Percentiles rank a stretch among this genome's conserved stretches.
Conservation (phyloP, 2,329 filamentous ascomycete species). For the Colletotrichum gigasporum region DNA sequence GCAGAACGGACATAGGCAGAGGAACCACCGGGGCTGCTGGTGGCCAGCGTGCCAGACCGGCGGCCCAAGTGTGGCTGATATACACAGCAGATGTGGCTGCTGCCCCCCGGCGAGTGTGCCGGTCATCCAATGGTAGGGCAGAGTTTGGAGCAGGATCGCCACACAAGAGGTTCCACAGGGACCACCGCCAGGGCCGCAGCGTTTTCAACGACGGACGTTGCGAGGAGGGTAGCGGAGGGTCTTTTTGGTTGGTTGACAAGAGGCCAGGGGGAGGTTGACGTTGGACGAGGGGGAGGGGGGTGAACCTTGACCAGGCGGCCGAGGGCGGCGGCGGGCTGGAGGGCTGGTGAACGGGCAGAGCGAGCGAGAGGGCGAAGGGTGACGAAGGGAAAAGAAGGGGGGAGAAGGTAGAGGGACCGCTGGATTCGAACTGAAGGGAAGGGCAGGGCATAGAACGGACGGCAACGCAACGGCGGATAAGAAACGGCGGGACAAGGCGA, state of each 20-base stretch:
- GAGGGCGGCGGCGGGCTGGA: not conserved
- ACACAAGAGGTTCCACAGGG: constrained; percentile 24
- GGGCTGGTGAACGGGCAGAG: not conserved
- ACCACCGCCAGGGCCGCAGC: constrained; percentile 25
- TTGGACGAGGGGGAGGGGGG: not conserved
- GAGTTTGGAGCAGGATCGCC: constrained; percentile 5
- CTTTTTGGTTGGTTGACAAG: constrained; percentile 18
- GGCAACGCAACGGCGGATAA: constrained; percentile 2
- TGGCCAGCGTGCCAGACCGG: constrained; percentile 1
- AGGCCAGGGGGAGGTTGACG: not conserved
- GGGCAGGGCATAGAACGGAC: constrained; percentile 10
- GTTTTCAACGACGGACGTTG: constrained; percentile 26
- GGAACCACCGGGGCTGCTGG: constrained; percentile 10
- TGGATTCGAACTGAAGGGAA: not conserved
- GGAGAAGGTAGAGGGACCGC: not conserved
- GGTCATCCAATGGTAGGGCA: constrained; percentile 20
- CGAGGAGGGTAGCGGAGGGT: constrained; percentile 20
- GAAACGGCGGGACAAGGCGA: not conserved
- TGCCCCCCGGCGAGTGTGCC: constrained; percentile 10
- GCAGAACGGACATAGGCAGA: constrained; percentile 11
- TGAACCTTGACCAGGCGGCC: not conserved
- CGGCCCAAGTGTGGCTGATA: constrained; percentile 32
- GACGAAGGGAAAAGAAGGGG: not conserved
- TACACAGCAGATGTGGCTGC: constrained; percentile 31
- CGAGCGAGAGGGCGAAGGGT: not conserved